These are phyloP conservation scores for Cochlearia excelsa DNA, from an alignment of 345 rosid species.

Conservation along the genomic window DNA sequence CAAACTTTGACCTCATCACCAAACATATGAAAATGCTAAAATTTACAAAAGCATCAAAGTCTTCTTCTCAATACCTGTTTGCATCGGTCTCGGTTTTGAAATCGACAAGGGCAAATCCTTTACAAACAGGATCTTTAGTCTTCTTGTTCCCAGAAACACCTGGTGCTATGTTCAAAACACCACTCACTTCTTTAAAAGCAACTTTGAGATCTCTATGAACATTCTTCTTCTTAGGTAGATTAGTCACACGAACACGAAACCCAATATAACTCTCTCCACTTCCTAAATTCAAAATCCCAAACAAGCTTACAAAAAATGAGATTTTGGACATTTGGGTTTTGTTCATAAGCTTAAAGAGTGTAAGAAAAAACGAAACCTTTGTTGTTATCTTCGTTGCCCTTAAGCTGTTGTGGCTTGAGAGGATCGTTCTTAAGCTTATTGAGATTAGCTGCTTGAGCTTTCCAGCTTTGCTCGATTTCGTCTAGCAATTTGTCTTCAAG, in stretches of 20 bases:
- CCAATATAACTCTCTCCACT: slow-evolving; percentile 45
- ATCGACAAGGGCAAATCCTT: slow-evolving; percentile 72
- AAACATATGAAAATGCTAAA: neutral
- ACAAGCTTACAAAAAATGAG: slow-evolving; percentile 16
- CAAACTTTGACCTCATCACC: slow-evolving; percentile 4
- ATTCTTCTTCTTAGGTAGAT: slow-evolving; percentile 94
- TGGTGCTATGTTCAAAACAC: slow-evolving; percentile 58
- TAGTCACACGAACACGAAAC: slow-evolving; percentile 51
- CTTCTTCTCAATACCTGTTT: slow-evolving; percentile 45
- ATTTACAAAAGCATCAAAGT: slow-evolving; percentile 20
- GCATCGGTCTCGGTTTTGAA: slow-evolving; percentile 66
- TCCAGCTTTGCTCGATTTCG: slow-evolving; percentile 62
- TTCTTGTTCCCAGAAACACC: slow-evolving; percentile 79
- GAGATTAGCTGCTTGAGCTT: slow-evolving; percentile 66
- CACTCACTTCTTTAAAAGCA: slow-evolving; percentile 63
- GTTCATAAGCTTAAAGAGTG: neutral
- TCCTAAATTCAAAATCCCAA: slow-evolving; percentile 27
- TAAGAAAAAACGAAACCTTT: slow-evolving; percentile 19
- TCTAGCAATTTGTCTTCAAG: slow-evolving; percentile 77
- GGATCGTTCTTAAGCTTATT: slow-evolving; percentile 59
- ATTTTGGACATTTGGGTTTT: slow-evolving; percentile 10
- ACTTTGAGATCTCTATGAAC: slow-evolving; percentile 69
- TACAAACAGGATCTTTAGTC: slow-evolving; percentile 84
- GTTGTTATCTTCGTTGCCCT: slow-evolving; percentile 30
- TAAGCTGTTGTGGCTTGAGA: slow-evolving; percentile 28